Evolutionary conservation across 1,139 yeast species (phyloP).

Genomic region (Blastobotrys capitulatus): DNA sequence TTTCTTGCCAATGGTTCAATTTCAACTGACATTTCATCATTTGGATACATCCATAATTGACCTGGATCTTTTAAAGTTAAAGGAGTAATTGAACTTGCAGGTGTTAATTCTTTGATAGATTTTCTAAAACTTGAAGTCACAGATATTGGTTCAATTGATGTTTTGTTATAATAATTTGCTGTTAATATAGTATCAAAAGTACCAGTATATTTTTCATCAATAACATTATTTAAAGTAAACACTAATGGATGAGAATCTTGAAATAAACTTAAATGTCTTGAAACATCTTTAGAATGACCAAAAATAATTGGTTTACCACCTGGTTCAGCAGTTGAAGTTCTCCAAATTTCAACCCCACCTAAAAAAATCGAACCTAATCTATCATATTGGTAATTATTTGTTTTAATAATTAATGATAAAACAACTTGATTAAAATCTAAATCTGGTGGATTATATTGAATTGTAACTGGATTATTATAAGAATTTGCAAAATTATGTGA

Average conservation of each 20-base stretch:
- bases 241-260: constrained; percentile 37
- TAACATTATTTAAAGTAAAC: constrained; percentile 61
- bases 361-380: constrained; percentile 66
- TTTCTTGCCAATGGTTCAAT: constrained; percentile 43
- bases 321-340: constrained; percentile 84
- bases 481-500: constrained; percentile 51
- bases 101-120: background rate
- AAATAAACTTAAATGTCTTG: constrained; percentile 53
- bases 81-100: constrained; percentile 2
- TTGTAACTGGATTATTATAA: constrained; percentile 50
- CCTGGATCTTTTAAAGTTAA: background rate
- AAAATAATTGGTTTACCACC: constrained; percentile 42
- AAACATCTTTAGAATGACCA: constrained; percentile 55
- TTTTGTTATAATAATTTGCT: constrained; percentile 43
- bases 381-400: constrained; percentile 71
- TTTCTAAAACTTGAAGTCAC: background rate
- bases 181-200: constrained; percentile 49
- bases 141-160: background rate
- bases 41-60: constrained; percentile 20
- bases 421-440: constrained; percentile 54
- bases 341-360: constrained; percentile 68
- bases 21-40: constrained; percentile 26
- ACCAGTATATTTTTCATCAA: constrained; percentile 55
- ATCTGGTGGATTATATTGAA: constrained; percentile 39
- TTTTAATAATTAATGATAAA: constrained; percentile 51